phyloP scores from a whole-genome alignment of 139 green algal species.

The Chlamydomonas applanata region DNA sequence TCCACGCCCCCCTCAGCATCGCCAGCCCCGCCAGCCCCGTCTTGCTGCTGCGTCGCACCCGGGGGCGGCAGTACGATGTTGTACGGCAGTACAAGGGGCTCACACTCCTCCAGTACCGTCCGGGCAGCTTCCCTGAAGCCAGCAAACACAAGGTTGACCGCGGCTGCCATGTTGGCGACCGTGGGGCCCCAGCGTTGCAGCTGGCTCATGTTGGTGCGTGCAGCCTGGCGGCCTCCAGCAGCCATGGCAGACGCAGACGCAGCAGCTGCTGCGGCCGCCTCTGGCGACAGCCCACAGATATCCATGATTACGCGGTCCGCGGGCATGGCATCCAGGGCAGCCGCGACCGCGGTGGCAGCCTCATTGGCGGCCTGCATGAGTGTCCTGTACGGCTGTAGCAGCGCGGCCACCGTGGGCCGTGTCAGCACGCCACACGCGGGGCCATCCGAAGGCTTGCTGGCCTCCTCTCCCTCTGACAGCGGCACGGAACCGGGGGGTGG shows the following conservation, averaged over 20 bases:
- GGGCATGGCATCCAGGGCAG: background rate
- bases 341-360: background rate
- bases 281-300: no score
- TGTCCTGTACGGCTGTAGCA: background rate
- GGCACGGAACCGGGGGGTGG: no score
- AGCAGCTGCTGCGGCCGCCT: background rate
- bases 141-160: background rate
- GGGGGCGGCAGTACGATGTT: no score
- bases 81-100: no score
- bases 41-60: no score
- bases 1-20: no score
- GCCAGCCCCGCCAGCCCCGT: no score
- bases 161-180: slow-evolving; percentile 4
- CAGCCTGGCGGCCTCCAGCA: background rate
- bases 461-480: no score
- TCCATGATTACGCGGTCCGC: background rate
- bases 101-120: no score
- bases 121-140: no score
- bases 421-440: no score
- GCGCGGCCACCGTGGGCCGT: background rate
- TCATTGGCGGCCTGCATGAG: slow-evolving; percentile 4
- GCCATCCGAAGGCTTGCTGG: no score
- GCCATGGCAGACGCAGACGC: background rate
- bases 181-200: slow-evolving; percentile 1
- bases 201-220: slow-evolving; percentile 8